Conservation (phyloP, 1,284 basidiomycete genomes). For the Rhodotorula mucilaginosa region DNA sequence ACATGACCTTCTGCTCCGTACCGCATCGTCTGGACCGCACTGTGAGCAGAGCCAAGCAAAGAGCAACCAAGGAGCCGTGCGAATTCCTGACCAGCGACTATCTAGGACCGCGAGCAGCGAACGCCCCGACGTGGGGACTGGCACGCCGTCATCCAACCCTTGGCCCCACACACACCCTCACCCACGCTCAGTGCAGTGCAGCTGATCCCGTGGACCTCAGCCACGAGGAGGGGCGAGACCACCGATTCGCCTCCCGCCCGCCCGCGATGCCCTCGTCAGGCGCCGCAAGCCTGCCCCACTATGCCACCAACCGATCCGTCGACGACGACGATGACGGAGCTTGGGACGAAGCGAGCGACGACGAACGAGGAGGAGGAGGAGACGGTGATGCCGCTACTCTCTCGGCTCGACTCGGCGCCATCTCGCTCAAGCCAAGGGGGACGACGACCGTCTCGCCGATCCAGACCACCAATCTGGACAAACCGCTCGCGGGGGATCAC, state of each 20-base stretch:
- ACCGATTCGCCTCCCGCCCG: background rate
- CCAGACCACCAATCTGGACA: background rate
- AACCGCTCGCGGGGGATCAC: background rate
- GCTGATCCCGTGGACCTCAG: background rate
- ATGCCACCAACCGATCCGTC: background rate
- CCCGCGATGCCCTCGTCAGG: background rate
- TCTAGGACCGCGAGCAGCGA: too few relatives aligned
- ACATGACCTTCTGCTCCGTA: too few relatives aligned
- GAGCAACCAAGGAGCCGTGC: too few relatives aligned
- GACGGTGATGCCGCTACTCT: background rate
- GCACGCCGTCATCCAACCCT: background rate
- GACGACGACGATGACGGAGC: slow-evolving; percentile 25
- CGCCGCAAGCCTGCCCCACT: too few relatives aligned
- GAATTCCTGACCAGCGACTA: too few relatives aligned
- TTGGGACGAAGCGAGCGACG: slow-evolving; percentile 27
- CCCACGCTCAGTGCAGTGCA: background rate
- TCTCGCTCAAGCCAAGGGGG: too few relatives aligned
- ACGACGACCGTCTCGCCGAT: background rate
- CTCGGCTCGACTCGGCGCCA: background rate
- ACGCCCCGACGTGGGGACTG: background rate
- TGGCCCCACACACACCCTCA: background rate
- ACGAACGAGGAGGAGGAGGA: slow-evolving; percentile 18
- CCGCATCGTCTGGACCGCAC: too few relatives aligned
- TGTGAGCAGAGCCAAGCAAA: too few relatives aligned
- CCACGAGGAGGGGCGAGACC: background rate